A percentile compares a stretch with the other conserved stretches of the same genome.
Evolutionary conservation across 257 asterid genomes (phyloP).

Genomic region (Nyctanthes arbortristis): DNA sequence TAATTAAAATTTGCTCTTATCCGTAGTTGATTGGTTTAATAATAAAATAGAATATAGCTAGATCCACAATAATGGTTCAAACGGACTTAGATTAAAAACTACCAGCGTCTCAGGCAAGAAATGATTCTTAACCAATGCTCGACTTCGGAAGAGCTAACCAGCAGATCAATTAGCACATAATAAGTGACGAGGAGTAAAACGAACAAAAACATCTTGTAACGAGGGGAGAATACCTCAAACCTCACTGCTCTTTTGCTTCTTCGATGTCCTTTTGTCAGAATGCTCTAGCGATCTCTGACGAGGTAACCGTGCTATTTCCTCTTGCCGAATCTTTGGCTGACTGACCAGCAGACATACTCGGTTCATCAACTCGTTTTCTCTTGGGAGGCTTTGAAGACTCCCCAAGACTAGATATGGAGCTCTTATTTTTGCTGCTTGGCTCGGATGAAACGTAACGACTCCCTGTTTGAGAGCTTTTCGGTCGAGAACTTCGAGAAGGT

Average conservation of each 20-base stretch:
- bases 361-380: constrained; percentile 42
- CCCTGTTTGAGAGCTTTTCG: constrained; percentile 30
- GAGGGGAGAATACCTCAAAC: constrained; percentile 24
- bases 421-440: constrained; percentile 44
- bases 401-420: constrained; percentile 32
- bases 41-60: too few species aligned
- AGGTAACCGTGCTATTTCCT: constrained; percentile 47
- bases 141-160: too few species aligned
- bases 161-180: too few species aligned
- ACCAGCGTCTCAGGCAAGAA: too few species aligned
- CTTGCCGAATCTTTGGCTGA: constrained; percentile 52
- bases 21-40: too few species aligned
- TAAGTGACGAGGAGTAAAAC: too few species aligned
- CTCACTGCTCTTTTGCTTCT: constrained; percentile 44
- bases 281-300: constrained; percentile 48
- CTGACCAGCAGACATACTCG: constrained; percentile 29
- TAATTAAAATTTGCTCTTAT: too few species aligned
- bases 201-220: too few species aligned
- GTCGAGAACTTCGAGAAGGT: constrained; percentile 45
- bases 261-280: constrained; percentile 44
- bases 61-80: too few species aligned
- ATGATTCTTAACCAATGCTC: too few species aligned
- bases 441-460: constrained; percentile 40
- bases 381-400: constrained; percentile 41
- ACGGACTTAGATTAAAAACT: too few species aligned